Percentiles rank a stretch among this genome's conserved stretches.
Evolutionary conservation across 345 rosid genomes (phyloP).

Genomic region (Camelina laxa): DNA sequence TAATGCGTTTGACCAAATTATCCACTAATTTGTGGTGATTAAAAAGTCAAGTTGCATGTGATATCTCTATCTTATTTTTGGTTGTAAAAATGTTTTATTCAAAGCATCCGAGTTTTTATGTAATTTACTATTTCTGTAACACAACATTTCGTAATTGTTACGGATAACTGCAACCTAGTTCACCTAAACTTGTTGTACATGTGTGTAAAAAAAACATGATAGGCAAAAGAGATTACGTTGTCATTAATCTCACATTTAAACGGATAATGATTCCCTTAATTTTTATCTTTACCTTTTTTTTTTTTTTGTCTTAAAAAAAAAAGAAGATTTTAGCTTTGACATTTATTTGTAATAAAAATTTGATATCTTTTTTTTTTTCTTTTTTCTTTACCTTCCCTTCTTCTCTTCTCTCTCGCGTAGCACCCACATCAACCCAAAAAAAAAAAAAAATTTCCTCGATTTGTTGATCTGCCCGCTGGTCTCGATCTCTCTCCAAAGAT

Average conservation of each 20-base stretch:
- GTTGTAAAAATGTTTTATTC: neutral
- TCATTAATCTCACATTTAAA: constrained; percentile 39
- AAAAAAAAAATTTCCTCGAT: constrained; percentile 52
- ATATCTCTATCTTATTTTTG: no score
- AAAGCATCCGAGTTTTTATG: neutral
- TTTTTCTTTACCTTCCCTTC: constrained; percentile 55
- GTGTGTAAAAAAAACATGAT: neutral
- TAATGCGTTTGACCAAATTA: neutral
- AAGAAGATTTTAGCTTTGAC: constrained; percentile 15
- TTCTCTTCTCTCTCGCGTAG: constrained; percentile 49
- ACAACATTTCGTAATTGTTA: neutral
- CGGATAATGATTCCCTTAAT: constrained; percentile 33
- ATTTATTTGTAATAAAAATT: constrained; percentile 19
- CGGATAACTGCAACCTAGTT: neutral
- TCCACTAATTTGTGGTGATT: neutral
- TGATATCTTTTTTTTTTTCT: constrained; percentile 35
- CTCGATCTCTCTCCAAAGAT: constrained; percentile 71
- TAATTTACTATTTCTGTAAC: neutral
- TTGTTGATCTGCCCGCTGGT: constrained; percentile 84
- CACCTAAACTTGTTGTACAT: neutral
- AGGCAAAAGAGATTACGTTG: neutral
- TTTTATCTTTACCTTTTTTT: constrained; percentile 22
- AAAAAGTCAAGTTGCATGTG: constrained; percentile 8
- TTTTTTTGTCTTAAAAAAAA: neutral
- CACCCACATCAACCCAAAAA: constrained; percentile 43